A percentile compares a stretch with the other conserved stretches of the same genome.
Conservation (phyloP, 106 monocot genomes). For the Dioscorea alata region DNA sequence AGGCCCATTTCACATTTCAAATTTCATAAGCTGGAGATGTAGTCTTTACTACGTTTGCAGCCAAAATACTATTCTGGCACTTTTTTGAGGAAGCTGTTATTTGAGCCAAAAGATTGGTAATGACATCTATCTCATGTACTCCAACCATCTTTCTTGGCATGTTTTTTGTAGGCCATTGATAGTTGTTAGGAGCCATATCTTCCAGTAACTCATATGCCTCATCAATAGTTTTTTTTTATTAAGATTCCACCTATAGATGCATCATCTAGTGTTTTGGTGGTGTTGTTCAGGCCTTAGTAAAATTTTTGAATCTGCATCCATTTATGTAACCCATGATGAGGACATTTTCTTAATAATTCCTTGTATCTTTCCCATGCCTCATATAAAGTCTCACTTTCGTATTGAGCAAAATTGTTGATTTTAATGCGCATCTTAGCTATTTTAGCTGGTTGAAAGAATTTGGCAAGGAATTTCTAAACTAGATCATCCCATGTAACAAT, state of each 20-base stretch:
- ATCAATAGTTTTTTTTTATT: background rate
- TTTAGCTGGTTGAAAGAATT: too few relatives aligned
- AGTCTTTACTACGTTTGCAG: too few relatives aligned
- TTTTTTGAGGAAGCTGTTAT: background rate
- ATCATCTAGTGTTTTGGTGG: background rate
- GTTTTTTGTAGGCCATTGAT: background rate
- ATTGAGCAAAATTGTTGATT: too few relatives aligned
- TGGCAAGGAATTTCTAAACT: too few relatives aligned
- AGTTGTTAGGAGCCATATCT: conserved; percentile 5
- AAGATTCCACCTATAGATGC: background rate
- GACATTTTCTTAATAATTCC: conserved; percentile 3
- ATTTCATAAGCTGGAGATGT: too few relatives aligned
- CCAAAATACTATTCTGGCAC: too few relatives aligned
- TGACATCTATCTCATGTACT: background rate
- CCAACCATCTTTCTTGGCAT: background rate
- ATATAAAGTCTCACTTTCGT: too few relatives aligned
- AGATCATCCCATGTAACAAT: too few relatives aligned
- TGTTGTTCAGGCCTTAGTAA: background rate
- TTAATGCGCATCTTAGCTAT: too few relatives aligned
- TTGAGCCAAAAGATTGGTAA: background rate
- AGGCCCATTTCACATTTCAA: too few relatives aligned
- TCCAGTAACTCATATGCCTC: conserved; percentile 6
- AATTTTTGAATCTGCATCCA: too few relatives aligned
- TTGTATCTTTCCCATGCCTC: too few relatives aligned
- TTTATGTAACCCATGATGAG: conserved; percentile 1